Evolutionary conservation across 1,139 yeast genomes (phyloP).

Genomic region (Spencermartinsiella ligniputridi): DNA sequence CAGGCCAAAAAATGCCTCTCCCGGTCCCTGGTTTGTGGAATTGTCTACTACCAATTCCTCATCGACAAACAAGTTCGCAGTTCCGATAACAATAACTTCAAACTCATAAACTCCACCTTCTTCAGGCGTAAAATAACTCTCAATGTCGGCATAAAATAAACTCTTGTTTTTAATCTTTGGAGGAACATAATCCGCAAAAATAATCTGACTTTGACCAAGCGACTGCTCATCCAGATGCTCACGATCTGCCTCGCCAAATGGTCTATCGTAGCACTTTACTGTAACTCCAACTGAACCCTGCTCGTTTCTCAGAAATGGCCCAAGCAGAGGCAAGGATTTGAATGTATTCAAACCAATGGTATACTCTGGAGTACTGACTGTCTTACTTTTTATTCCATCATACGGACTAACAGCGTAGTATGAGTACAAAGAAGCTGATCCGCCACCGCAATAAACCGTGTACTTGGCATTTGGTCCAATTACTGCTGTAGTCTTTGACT

Average conservation of each 20-base stretch:
- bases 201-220: conserved; percentile 37
- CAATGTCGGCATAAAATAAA: conserved; percentile 43
- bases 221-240: conserved; percentile 37
- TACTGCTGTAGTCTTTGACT: conserved; percentile 41
- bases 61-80: conserved; percentile 50
- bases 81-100: conserved; percentile 50
- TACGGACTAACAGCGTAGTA: conserved; percentile 46
- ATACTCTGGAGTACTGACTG: conserved; percentile 32
- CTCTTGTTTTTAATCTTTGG: conserved; percentile 33
- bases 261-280: conserved; percentile 41
- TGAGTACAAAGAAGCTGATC: conserved; percentile 47
- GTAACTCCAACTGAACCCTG: conserved; percentile 43
- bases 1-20: conserved; percentile 47
- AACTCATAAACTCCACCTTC: conserved; percentile 47
- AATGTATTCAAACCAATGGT: conserved; percentile 38
- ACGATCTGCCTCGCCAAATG: conserved; percentile 36
- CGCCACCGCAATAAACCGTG: conserved; percentile 48
- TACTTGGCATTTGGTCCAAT: conserved; percentile 50
- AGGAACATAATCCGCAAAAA: conserved; percentile 47
- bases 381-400: conserved; percentile 39
- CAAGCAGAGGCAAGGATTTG: conserved; percentile 32
- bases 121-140: conserved; percentile 45
- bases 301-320: conserved; percentile 24
- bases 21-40: conserved; percentile 47
- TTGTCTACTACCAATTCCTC: conserved; percentile 53